These are phyloP conservation scores for Psilocybe azurescens DNA, from an alignment of 768 basidiomycete species.

Conservation along the genomic window DNA sequence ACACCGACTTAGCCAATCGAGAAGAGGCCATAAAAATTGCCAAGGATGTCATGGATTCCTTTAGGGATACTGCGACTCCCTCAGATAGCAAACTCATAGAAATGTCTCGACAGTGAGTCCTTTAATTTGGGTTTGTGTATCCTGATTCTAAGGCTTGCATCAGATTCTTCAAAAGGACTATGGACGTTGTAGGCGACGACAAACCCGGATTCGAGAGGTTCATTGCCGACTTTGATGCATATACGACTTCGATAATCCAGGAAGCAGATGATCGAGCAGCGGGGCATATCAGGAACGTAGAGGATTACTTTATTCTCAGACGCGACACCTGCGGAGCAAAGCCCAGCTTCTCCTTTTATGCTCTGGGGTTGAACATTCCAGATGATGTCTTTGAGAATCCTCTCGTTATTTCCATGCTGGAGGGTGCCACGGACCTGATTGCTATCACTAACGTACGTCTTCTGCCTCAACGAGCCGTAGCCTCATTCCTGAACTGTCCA, in stretches of 20 bases:
- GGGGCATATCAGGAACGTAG: constrained; percentile 38
- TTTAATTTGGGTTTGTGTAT: neutral
- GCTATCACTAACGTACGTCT: constrained; percentile 39
- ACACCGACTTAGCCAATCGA: constrained; percentile 44
- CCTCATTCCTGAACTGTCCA: too few species aligned
- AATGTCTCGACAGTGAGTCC: constrained; percentile 44
- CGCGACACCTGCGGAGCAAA: constrained; percentile 47
- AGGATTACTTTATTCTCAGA: constrained; percentile 47
- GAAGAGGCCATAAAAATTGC: constrained; percentile 34
- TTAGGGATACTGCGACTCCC: constrained; percentile 21
- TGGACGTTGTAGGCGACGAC: constrained; percentile 21
- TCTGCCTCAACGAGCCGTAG: neutral
- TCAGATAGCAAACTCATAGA: constrained; percentile 38
- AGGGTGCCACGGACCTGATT: constrained; percentile 38
- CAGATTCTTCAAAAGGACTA: constrained; percentile 27
- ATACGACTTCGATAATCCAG: constrained; percentile 42
- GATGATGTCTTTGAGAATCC: constrained; percentile 48
- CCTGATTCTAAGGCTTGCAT: constrained; percentile 25
- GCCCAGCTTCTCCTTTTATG: constrained; percentile 44
- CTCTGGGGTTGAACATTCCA: constrained; percentile 44
- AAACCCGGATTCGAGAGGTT: constrained; percentile 21
- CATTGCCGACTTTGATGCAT: constrained; percentile 29
- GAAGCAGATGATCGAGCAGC: constrained; percentile 47
- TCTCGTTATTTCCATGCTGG: constrained; percentile 33
- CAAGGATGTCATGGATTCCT: constrained; percentile 43